phyloP scores from a whole-genome alignment of 129 eudicot genomes.

The Centrapalus pauciflorus region DNA sequence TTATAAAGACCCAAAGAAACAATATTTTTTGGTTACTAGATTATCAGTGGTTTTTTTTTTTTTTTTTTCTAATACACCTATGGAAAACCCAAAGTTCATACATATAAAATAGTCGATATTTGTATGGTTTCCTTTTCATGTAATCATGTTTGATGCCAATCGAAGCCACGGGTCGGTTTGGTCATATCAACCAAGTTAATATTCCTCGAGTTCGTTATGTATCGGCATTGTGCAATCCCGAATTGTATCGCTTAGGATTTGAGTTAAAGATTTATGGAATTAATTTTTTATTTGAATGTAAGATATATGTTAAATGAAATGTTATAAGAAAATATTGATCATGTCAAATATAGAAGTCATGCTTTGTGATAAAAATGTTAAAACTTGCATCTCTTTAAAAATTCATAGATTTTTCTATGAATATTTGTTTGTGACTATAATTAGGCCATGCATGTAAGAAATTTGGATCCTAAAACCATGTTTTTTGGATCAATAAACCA shows the following conservation, averaged over 20 bases:
- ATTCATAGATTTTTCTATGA: too few relatives aligned
- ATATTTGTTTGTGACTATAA: too few relatives aligned
- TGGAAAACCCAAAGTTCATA: neutral
- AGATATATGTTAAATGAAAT: neutral
- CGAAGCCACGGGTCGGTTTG: neutral
- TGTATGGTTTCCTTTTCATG: neutral
- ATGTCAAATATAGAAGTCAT: neutral
- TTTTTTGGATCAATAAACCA: too few relatives aligned
- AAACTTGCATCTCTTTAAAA: too few relatives aligned
- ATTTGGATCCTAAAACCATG: too few relatives aligned
- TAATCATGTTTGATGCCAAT: neutral
- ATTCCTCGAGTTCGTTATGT: neutral
- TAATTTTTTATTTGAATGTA: neutral
- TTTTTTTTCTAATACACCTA: too few relatives aligned
- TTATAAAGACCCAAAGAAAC: neutral
- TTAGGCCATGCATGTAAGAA: too few relatives aligned
- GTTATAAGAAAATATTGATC: neutral
- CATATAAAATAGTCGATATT: neutral
- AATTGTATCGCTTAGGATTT: neutral
- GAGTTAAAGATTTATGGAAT: neutral
- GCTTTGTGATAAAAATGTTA: neutral
- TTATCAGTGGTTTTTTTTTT: too few relatives aligned
- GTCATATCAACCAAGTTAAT: neutral
- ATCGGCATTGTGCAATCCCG: neutral
- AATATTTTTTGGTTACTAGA: neutral